Base-by-base conservation (phyloP, 2,329 filamentous ascomycete species). In the Microcyclosporella mali region DNA sequence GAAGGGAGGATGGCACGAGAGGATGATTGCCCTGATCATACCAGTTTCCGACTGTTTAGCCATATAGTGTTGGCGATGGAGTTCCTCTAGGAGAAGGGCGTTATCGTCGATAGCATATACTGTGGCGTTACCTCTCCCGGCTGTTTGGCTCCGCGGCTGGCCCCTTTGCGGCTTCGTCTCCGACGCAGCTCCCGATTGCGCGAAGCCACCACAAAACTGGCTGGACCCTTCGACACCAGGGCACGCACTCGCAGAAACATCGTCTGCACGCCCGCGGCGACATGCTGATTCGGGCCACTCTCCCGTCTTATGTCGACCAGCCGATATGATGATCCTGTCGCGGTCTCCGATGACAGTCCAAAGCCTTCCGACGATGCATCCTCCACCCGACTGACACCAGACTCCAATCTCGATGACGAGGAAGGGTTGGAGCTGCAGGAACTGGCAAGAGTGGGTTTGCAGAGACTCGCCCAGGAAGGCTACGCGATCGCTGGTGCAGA, bases 401-500 rank as follows among this genome's bases (percentile, higher is more conserved):
- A 57, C 6, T 34, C 47, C n/a, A 49, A 55, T 30, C 47, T 43
- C 7, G 52, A 56, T 3, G 55, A 55, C 15, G 53, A 49, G 7
- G 47, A 57, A 28, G 56, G 51, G 14, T 56, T 50, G 37, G 55
- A 59, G 49, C 43, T 61, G 47, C 40, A 49, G 43, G 42, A 51
- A 10, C 32, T 59, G 10, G 31, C 15, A 33, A 40, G 17, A 38
- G 36, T 33, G 14, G 39, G 40, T 4, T 9, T 25, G 21, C 6
- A 36, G 16, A 14, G 33, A 18, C 30, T n/a, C 15, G 12, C n/a
- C 15, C 30, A 12, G 6, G 30, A 34, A 11, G 31, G 36, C 6
- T 7, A 37, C n/a, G 21, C 25, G 3, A 33, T 8, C 30, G 28
- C 41, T n/a, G 36, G 18, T n/a, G 38, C 37, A 28, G 40, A 19